Conservation (phyloP, 2,329 filamentous ascomycete genomes). For the Fusarium sp. region DNA sequence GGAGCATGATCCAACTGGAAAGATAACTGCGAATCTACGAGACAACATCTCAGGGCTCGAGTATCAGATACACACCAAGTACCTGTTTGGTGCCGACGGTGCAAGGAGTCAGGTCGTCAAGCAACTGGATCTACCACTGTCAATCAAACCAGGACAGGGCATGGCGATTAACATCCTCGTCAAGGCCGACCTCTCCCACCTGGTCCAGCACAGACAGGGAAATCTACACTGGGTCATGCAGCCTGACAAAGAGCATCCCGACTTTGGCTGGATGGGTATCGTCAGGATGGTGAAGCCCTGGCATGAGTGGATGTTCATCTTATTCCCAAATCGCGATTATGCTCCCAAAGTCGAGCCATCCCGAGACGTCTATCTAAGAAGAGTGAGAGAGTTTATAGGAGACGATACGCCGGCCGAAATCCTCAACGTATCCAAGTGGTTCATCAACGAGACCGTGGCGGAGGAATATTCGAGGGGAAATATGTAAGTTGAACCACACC, state of each 20-base stretch:
- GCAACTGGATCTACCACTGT: slow-evolving; percentile 57
- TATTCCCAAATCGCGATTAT: slow-evolving; percentile 61
- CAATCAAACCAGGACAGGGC: slow-evolving; percentile 59
- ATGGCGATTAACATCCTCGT: slow-evolving; percentile 60
- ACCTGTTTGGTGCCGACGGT: slow-evolving; percentile 71
- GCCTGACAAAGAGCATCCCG: slow-evolving; percentile 66
- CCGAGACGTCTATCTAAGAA: slow-evolving; percentile 62
- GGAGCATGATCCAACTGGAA: slow-evolving; percentile 30
- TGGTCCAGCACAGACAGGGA: slow-evolving; percentile 65
- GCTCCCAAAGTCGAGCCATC: slow-evolving; percentile 58
- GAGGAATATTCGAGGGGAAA: slow-evolving; percentile 69
- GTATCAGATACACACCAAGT: slow-evolving; percentile 65
- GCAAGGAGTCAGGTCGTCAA: slow-evolving; percentile 57
- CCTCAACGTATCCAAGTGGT: slow-evolving; percentile 72
- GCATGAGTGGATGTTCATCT: slow-evolving; percentile 74
- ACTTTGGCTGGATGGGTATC: slow-evolving; percentile 66
- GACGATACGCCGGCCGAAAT: slow-evolving; percentile 65
- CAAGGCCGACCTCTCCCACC: slow-evolving; percentile 64
- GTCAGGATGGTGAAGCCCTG: slow-evolving; percentile 75
- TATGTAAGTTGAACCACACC: slow-evolving; percentile 51
- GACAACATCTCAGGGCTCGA: slow-evolving; percentile 55
- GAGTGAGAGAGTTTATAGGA: slow-evolving; percentile 67
- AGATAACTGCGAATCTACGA: slow-evolving; percentile 51
- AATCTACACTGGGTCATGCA: slow-evolving; percentile 75
- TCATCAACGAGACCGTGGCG: slow-evolving; percentile 74